Conservation (phyloP, 2,329 filamentous ascomycete genomes). For the Ophiostoma sp. region DNA sequence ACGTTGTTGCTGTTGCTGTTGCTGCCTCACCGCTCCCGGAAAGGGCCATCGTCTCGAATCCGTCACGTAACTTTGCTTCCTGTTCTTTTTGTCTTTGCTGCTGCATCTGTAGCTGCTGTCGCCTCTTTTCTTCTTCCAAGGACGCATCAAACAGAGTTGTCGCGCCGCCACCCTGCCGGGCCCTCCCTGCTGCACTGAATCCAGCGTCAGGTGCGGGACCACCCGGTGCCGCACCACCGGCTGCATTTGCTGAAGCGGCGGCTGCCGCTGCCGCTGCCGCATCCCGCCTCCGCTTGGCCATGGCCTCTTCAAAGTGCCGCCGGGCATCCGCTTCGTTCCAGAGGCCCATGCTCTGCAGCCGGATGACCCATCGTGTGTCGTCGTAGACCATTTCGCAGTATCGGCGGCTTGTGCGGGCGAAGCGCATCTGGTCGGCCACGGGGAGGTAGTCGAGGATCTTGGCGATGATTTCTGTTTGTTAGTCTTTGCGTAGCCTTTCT, state of each 20-base stretch:
- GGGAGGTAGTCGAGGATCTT: constrained; percentile 85
- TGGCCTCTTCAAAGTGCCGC: constrained; percentile 68
- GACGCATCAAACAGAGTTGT: constrained; percentile 71
- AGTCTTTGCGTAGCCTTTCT: not conserved
- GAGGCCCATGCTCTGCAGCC: constrained; percentile 77
- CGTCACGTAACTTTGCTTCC: constrained; percentile 30
- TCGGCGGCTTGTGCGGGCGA: constrained; percentile 75
- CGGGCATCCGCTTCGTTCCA: constrained; percentile 90
- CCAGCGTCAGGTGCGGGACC: not conserved
- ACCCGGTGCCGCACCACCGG: not conserved
- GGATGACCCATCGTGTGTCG: constrained; percentile 88
- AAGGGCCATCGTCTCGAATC: constrained; percentile 70
- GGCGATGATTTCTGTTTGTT: constrained; percentile 70
- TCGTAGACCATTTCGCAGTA: constrained; percentile 99
- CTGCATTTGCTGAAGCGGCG: constrained; percentile 29
- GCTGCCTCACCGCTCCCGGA: constrained; percentile 27
- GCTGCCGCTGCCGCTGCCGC: constrained; percentile 34
- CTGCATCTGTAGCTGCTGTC: constrained; percentile 22
- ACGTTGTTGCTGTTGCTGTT: constrained; percentile 20
- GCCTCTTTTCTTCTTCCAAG: constrained; percentile 54
- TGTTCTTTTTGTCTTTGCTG: constrained; percentile 47
- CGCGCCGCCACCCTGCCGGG: constrained; percentile 33
- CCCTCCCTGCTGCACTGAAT: constrained; percentile 26
- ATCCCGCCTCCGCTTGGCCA: constrained; percentile 57
- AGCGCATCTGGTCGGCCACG: constrained; percentile 76